These are phyloP conservation scores for Mrakia gelida DNA, from an alignment of 768 basidiomycete species.

Conservation along the genomic window DNA sequence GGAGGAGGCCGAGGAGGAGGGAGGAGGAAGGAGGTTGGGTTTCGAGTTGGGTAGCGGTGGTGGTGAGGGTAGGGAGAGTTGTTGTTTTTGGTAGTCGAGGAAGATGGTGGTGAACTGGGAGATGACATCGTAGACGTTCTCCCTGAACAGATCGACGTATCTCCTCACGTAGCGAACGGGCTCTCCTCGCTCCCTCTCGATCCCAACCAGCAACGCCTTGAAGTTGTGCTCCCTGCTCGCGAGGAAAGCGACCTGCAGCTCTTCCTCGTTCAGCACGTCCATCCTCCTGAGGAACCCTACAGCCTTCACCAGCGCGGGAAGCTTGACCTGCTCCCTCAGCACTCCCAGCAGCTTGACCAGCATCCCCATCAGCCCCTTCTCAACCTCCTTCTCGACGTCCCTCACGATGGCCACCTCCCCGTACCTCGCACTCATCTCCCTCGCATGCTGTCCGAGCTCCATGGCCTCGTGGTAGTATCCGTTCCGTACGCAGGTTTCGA, in stretches of 20 bases:
- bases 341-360: conserved; percentile 70
- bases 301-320: conserved; percentile 84
- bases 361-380: conserved; percentile 51
- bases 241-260: conserved; percentile 82
- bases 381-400: conserved; percentile 55
- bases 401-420: conserved; percentile 49
- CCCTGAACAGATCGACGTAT: conserved; percentile 86
- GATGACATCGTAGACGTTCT: conserved; percentile 86
- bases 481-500: conserved; percentile 88
- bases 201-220: conserved; percentile 51
- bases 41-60: neutral
- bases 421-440: conserved; percentile 50
- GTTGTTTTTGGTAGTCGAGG: conserved; percentile 52
- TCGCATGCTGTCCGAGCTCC: conserved; percentile 70
- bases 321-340: conserved; percentile 77
- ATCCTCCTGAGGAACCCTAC: conserved; percentile 81
- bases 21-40: neutral
- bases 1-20: neutral
- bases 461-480: conserved; percentile 90
- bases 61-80: neutral
- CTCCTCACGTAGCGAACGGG: conserved; percentile 72
- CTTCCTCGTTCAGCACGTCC: conserved; percentile 63
- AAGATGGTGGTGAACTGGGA: conserved; percentile 87
- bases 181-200: conserved; percentile 64
- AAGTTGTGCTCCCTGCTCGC: conserved; percentile 66